Base-by-base conservation (phyloP, 2,329 filamentous ascomycete species). In the Macrophomina pseudophaseolina region DNA sequence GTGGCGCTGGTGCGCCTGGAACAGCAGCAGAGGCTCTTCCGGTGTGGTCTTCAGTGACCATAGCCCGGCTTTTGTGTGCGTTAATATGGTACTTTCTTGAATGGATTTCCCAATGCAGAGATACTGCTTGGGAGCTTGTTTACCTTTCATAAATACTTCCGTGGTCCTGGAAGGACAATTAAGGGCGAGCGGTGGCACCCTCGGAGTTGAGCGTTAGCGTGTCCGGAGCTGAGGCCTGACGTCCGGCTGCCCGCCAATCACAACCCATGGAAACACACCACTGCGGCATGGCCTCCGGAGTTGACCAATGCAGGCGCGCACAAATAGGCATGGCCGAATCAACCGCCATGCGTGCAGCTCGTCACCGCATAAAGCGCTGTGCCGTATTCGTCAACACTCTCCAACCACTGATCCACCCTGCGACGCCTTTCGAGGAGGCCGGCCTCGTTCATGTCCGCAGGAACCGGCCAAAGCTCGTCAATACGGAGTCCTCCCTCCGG, bases 301-400 rank as follows among this genome's bases (percentile, higher is more conserved):
- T 51, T 51, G 48, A 51, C 23, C 18, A 12, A 30, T 9, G 6
- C 12, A 8, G 23, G 11, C 6, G 8, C 12, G 48, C 48, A 51
- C 16, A 14, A 14, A 14, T 16, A 16, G 42, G 7, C 5, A 54
- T 4, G 23, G 16, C n/a, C 32, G 8, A 11, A 11, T 53, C 18
- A 46, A 5, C 18, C 54, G 44, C 54, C 54, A 59, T 59, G 54
- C 35, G 40, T 44, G 32, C 51, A 38, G n/a, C 51, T 53, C 30
- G 81, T 82, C 0, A 85, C 81, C 0, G 82, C 78, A 68, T 84
- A 86, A 0, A 87, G 59, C 82, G 85, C 84, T 23, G 79, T 85
- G 0, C 85, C 85, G 72, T 82, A 87, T 58, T 85, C 84, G 70
- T 87, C 85, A 0, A 85, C 73, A 16, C 74, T 72, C 62, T 83